These are phyloP conservation scores for Rhizopus stolonifer DNA, from an alignment of 371 early-diverging fungal species.

Conservation along the genomic window DNA sequence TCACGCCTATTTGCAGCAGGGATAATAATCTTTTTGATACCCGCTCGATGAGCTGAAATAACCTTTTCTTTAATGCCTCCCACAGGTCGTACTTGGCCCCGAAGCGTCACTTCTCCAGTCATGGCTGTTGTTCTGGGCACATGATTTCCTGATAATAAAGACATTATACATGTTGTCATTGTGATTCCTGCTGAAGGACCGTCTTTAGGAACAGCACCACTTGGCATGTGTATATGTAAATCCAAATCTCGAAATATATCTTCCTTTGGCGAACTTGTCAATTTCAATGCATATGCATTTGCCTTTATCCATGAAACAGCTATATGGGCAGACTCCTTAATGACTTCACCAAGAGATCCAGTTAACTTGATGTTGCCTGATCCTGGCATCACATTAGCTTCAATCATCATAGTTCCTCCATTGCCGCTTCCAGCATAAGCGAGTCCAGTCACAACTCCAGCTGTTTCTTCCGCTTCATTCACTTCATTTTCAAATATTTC, in stretches of 20 bases:
- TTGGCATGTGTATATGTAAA: conserved; percentile 85
- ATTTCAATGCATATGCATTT: conserved; percentile 62
- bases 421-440: conserved; percentile 79
- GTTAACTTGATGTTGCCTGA: conserved; percentile 69
- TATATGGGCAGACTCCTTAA: conserved; percentile 84
- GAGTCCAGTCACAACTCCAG: conserved; percentile 83
- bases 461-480: conserved; percentile 53
- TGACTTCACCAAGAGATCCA: conserved; percentile 82
- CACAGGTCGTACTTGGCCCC: conserved; percentile 81
- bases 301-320: conserved; percentile 80
- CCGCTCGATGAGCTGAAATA: conserved; percentile 80
- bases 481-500: conserved; percentile 60
- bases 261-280: conserved; percentile 40
- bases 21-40: conserved; percentile 57
- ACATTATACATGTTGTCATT: conserved; percentile 73
- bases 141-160: conserved; percentile 59
- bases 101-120: conserved; percentile 89
- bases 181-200: conserved; percentile 79
- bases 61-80: conserved; percentile 91
- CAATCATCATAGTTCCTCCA: conserved; percentile 80
- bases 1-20: conserved; percentile 57
- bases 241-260: conserved; percentile 57
- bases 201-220: conserved; percentile 84
- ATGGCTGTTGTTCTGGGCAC: conserved; percentile 65
- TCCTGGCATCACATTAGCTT: conserved; percentile 78